These are phyloP conservation scores for Didymella exigua DNA, from an alignment of 2,329 filamentous ascomycete genomes.

Conservation along the genomic window DNA sequence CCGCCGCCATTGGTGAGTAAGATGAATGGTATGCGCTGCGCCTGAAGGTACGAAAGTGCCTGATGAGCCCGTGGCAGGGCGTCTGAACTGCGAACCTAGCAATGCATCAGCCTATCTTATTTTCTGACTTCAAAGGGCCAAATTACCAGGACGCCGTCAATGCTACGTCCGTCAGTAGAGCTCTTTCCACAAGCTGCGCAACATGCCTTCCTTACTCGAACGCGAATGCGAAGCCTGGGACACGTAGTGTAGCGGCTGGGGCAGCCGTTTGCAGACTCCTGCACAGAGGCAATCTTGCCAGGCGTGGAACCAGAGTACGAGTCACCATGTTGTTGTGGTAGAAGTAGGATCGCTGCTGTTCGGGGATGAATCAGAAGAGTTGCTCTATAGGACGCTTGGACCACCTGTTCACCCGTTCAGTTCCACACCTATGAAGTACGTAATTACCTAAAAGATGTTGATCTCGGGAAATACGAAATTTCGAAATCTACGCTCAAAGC, in stretches of 20 bases:
- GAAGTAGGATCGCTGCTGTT: not conserved
- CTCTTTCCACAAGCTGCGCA: constrained; percentile 11
- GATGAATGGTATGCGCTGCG: constrained; percentile 84
- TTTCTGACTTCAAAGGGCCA: not conserved
- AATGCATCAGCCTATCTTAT: not conserved
- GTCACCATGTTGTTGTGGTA: constrained; percentile 1
- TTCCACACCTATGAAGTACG: not conserved
- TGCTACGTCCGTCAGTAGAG: constrained; percentile 56
- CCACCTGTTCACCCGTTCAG: not conserved
- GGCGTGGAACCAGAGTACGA: not conserved
- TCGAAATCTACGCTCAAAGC: not conserved
- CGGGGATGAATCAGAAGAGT: not conserved
- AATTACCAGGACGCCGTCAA: constrained; percentile 87
- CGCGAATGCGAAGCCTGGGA: constrained; percentile 60
- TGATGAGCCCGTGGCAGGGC: constrained; percentile 79
- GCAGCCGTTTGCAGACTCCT: constrained; percentile 38
- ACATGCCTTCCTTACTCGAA: constrained; percentile 57
- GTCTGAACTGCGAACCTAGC: constrained; percentile 66
- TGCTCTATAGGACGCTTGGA: not conserved
- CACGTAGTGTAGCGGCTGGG: constrained; percentile 19
- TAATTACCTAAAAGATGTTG: not conserved
- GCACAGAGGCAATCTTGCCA: constrained; percentile 9
- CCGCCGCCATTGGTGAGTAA: constrained; percentile 96
- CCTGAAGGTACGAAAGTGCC: constrained; percentile 74
- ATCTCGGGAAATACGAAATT: too few species aligned